Evolutionary conservation across 176 grass and related monocot genomes (phyloP), one percentile per base, ranked within the genome.

Genomic region (Chloris gayana): DNA sequence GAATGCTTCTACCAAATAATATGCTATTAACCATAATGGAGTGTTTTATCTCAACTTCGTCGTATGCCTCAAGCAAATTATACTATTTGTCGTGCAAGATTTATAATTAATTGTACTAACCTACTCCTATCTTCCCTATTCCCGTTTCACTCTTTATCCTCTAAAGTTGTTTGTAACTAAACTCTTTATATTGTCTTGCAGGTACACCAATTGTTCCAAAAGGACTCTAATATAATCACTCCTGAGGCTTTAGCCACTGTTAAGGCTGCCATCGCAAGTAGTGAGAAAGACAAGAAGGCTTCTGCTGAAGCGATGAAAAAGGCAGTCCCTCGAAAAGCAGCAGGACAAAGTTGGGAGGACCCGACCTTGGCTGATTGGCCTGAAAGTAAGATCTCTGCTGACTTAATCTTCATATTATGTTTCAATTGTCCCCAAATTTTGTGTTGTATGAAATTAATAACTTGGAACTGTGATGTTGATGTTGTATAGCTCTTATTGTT

Each of bases 311-410:
- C 39, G 18, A 84, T 91, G 35, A 97, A 84, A 75, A 97, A 88
- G 69, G 82, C 71, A 14, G 67, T 97, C 54, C 91, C 91, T 74
- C 67, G 85, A 59, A 97, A 97, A 82, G 91, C 94, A 76, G 94
- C 89, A 76, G 91, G 91, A 24, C 89, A 97, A 58, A 84, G 65
- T 53, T 97, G 94, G 94, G 89, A 94, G 64, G 94, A 97, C 68
- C 89, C 87, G 1, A 90, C 87, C 14, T 78, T 94, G 56, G 82
- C 87, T 70, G 88, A 91, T 74, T 97, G 94, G 94, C 89, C 84
- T 80, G 87, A 97, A 87, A 90, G 94, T 97, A 94, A 69, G 87
- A 63, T 80, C 10, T 76, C 82, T 57, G 24, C 34, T 22, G 3
- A 53, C 56, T 74, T 72, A 24, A 39, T 82, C 35, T 56, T 38